Conservation (phyloP, 352 stramenopile species). For the Globisporangium polare region DNA sequence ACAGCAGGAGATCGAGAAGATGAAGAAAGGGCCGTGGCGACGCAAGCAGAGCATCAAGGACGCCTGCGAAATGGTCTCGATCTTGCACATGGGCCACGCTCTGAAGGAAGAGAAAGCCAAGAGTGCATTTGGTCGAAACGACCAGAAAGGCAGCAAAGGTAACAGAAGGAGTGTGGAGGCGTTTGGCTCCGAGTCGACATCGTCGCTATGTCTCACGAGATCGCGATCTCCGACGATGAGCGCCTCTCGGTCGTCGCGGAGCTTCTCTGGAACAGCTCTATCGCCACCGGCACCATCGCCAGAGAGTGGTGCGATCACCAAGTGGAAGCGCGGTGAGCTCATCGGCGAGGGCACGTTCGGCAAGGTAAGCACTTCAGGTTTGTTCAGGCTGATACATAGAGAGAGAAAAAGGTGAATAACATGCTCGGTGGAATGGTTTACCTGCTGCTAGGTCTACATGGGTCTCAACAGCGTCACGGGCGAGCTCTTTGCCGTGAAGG, state of each 20-base stretch:
- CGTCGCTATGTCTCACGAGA: conserved; percentile 5
- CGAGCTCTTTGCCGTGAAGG: conserved; percentile 87
- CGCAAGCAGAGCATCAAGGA: conserved; percentile 19
- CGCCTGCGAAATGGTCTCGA: conserved; percentile 30
- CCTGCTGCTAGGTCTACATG: conserved; percentile 76
- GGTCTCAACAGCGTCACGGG: conserved; percentile 92
- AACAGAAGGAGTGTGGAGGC: conserved; percentile 2
- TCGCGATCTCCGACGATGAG: conserved; percentile 18
- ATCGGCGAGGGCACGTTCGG: conserved; percentile 96
- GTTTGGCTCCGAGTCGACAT: background rate
- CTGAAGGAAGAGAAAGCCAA: conserved; percentile 6
- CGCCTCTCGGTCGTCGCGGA: background rate
- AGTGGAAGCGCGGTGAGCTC: conserved; percentile 93
- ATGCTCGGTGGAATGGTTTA: background rate
- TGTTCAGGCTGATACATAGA: too few relatives aligned
- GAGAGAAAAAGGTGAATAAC: background rate
- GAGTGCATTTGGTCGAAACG: conserved; percentile 18
- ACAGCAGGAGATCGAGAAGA: background rate
- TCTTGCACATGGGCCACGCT: conserved; percentile 27
- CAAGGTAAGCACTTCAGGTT: conserved; percentile 4
- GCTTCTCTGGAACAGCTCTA: background rate
- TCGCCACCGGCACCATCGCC: conserved; percentile 12
- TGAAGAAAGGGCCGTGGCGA: conserved; percentile 4
- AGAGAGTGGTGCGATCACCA: conserved; percentile 34
- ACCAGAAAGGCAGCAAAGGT: background rate